A percentile compares a stretch with the other conserved stretches of the same genome.
Evolutionary conservation across 352 stramenopile genomes (phyloP).

Genomic region (Phytophthora kernoviae): DNA sequence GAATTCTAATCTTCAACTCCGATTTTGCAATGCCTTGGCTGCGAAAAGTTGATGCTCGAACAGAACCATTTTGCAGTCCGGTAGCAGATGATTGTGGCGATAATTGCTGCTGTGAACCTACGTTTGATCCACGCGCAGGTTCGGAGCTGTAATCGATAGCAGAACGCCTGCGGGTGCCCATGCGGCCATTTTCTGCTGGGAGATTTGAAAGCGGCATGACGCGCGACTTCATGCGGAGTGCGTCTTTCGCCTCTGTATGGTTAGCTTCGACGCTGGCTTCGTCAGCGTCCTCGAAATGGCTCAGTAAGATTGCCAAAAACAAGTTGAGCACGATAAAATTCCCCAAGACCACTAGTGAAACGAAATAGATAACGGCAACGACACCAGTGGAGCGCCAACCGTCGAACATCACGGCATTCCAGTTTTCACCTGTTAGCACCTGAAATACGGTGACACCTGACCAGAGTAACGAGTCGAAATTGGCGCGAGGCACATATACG

Average conservation of each 20-base stretch:
- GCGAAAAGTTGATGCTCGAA: background rate
- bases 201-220: conserved; percentile 22
- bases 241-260: conserved; percentile 32
- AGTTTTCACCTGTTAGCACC: conserved; percentile 92
- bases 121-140: background rate
- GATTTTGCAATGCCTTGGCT: conserved; percentile 6
- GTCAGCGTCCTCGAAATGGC: conserved; percentile 82
- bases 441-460: conserved; percentile 76
- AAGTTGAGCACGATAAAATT: conserved; percentile 93
- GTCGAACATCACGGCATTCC: conserved; percentile 91
- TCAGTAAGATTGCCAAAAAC: conserved; percentile 91
- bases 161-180: conserved; percentile 6
- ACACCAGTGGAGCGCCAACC: conserved; percentile 68
- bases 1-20: conserved; percentile 1
- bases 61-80: background rate
- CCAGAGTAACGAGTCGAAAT: conserved; percentile 75
- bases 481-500: conserved; percentile 53
- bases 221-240: conserved; percentile 42
- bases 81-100: conserved; percentile 13
- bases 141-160: background rate
- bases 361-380: conserved; percentile 68
- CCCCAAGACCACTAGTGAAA: conserved; percentile 85
- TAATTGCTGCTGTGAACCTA: background rate
- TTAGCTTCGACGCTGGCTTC: conserved; percentile 20
- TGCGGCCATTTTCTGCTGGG: conserved; percentile 2